A percentile compares a stretch with the other conserved stretches of the same genome.
Evolutionary conservation across 2,329 filamentous ascomycete species (phyloP).

Genomic region (Colletotrichum melonis): DNA sequence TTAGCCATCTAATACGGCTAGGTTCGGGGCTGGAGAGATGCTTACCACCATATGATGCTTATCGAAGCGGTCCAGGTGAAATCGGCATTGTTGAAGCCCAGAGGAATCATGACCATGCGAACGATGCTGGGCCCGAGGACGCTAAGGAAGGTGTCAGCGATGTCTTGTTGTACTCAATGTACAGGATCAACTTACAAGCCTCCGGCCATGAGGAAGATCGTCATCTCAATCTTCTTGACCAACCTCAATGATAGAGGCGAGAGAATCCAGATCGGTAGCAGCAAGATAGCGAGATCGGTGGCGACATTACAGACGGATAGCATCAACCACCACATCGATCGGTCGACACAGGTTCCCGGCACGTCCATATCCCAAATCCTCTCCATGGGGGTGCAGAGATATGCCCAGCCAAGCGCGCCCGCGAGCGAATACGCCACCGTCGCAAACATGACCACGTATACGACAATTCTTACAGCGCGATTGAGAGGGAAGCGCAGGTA

Average conservation of each 20-base stretch:
- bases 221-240: slow-evolving; percentile 34
- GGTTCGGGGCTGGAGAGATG: neutral
- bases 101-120: slow-evolving; percentile 31
- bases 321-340: slow-evolving; percentile 33
- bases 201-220: slow-evolving; percentile 32
- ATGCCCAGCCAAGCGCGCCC: slow-evolving; percentile 19
- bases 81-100: slow-evolving; percentile 21
- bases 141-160: slow-evolving; percentile 1
- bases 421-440: slow-evolving; percentile 24
- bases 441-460: slow-evolving; percentile 32
- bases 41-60: slow-evolving; percentile 34
- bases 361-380: slow-evolving; percentile 23
- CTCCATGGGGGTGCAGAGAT: slow-evolving; percentile 31
- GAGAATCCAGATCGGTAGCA: slow-evolving; percentile 35
- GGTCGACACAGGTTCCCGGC: slow-evolving; percentile 29
- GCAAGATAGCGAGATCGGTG: slow-evolving; percentile 36
- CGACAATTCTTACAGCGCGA: neutral
- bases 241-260: slow-evolving; percentile 16
- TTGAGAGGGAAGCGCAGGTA: slow-evolving; percentile 38
- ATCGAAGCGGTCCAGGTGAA: slow-evolving; percentile 34
- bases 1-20: neutral
- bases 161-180: fast-evolving
- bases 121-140: slow-evolving; percentile 33
- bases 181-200: slow-evolving; percentile 21
- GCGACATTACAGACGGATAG: slow-evolving; percentile 33